Conservation (phyloP, 2,329 filamentous ascomycete species). For the Daldinia sp. region DNA sequence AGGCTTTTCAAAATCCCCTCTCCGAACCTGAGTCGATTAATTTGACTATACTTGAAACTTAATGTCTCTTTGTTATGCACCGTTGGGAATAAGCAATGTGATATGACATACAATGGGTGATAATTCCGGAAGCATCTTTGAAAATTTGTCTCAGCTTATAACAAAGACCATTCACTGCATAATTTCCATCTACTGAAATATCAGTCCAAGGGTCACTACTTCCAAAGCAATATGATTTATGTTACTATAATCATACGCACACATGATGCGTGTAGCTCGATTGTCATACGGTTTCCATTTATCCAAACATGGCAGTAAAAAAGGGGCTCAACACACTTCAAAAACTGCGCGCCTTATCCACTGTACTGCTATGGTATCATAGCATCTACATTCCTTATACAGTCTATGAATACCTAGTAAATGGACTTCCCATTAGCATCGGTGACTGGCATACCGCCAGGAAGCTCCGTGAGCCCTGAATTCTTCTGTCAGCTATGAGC, state of each 20-base stretch:
- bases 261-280: not conserved
- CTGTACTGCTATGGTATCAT: no score
- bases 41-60: not conserved
- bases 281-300: no score
- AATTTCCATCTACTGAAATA: not conserved
- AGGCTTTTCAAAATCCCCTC: not conserved
- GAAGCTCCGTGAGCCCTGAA: conserved; percentile 44
- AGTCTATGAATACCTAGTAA: conserved; percentile 12
- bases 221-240: not conserved
- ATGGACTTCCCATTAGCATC: conserved; percentile 33
- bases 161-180: conserved; percentile 24
- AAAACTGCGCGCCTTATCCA: not conserved
- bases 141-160: conserved; percentile 2
- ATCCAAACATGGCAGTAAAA: not conserved
- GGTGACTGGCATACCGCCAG: conserved; percentile 45
- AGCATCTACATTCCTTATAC: not conserved
- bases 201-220: not conserved
- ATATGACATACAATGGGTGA: conserved; percentile 27
- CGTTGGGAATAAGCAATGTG: not conserved
- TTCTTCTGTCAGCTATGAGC: conserved; percentile 15
- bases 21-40: not conserved
- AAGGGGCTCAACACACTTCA: not conserved
- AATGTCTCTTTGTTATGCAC: not conserved
- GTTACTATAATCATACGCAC: not conserved
- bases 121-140: conserved; percentile 29